phyloP scores from a whole-genome alignment of 345 rosid species.

The Conringia planisiliqua region DNA sequence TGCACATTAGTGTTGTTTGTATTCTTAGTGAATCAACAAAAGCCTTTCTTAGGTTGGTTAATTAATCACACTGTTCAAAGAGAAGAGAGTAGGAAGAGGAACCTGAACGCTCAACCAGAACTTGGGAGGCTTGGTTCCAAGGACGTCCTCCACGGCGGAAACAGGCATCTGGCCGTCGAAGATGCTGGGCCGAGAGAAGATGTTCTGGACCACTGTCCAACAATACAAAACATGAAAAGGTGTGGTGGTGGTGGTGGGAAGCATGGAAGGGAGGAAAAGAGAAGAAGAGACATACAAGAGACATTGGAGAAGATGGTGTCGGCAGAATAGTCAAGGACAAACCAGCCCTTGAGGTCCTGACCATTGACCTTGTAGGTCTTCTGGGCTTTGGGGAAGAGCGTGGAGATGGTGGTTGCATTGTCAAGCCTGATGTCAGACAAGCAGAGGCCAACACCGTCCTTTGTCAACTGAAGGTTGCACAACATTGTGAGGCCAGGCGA shows the following conservation, averaged over 20 bases:
- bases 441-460: constrained; percentile 70
- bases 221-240: neutral
- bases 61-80: neutral
- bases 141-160: constrained; percentile 49
- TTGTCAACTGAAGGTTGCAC: constrained; percentile 71
- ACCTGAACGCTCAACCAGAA: constrained; percentile 88
- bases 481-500: constrained; percentile 37
- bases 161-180: constrained; percentile 51
- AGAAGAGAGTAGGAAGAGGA: neutral
- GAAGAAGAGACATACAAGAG: constrained; percentile 37
- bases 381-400: constrained; percentile 33
- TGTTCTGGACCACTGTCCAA: constrained; percentile 55
- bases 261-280: neutral
- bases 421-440: constrained; percentile 53
- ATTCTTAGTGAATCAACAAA: constrained; percentile 22
- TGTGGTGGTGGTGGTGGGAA: neutral
- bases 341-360: constrained; percentile 56
- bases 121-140: constrained; percentile 33
- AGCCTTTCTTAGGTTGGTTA: constrained; percentile 2
- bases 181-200: constrained; percentile 43
- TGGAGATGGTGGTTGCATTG: constrained; percentile 49
- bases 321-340: constrained; percentile 46
- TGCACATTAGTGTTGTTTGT: constrained; percentile 44
- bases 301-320: constrained; percentile 42
- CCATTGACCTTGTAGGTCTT: constrained; percentile 59